phyloP scores from a whole-genome alignment of 2,329 filamentous ascomycete species.

The Allantophomopsis lycopodina region DNA sequence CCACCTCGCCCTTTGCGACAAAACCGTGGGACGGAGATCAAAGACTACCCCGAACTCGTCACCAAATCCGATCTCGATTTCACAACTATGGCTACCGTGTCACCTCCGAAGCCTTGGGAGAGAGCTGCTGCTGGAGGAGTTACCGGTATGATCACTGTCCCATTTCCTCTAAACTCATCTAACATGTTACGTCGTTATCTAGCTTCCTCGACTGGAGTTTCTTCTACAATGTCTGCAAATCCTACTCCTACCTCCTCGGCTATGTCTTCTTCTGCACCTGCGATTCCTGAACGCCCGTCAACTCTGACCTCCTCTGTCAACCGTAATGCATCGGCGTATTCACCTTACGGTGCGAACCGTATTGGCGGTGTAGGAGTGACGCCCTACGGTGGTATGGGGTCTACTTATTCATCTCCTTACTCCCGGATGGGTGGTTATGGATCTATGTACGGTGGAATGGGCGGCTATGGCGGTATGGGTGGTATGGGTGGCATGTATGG shows the following conservation, averaged over 20 bases:
- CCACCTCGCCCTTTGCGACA: too few relatives aligned
- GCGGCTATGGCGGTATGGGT: constrained; percentile 31
- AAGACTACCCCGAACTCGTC: too few relatives aligned
- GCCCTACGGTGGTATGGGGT: constrained; percentile 19
- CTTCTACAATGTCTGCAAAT: constrained; percentile 27
- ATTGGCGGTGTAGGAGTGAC: constrained; percentile 31
- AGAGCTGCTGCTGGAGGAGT: constrained; percentile 31
- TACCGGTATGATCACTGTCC: constrained; percentile 7
- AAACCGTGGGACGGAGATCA: too few relatives aligned
- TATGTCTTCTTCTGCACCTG: constrained; percentile 35
- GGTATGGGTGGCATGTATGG: constrained; percentile 30
- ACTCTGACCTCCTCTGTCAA: constrained; percentile 70
- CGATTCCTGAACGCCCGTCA: constrained; percentile 68
- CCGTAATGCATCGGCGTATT: constrained; percentile 77
- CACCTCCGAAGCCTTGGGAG: constrained; percentile 97
- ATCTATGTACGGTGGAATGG: constrained; percentile 26
- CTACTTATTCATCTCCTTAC: constrained; percentile 37
- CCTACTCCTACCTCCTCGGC: constrained; percentile 23
- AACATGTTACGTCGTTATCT: neutral
- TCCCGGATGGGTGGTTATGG: constrained; percentile 25
- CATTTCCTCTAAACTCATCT: constrained; percentile 3
- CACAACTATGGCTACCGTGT: constrained; percentile 37
- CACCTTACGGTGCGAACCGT: constrained; percentile 42
- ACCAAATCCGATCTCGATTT: too few relatives aligned
- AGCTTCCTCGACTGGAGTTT: constrained; percentile 20